Percentiles rank a stretch among this genome's conserved stretches.
These are phyloP conservation scores for Catunica adiposa DNA, from an alignment of 2,329 filamentous ascomycete genomes.

Conservation along the genomic window DNA sequence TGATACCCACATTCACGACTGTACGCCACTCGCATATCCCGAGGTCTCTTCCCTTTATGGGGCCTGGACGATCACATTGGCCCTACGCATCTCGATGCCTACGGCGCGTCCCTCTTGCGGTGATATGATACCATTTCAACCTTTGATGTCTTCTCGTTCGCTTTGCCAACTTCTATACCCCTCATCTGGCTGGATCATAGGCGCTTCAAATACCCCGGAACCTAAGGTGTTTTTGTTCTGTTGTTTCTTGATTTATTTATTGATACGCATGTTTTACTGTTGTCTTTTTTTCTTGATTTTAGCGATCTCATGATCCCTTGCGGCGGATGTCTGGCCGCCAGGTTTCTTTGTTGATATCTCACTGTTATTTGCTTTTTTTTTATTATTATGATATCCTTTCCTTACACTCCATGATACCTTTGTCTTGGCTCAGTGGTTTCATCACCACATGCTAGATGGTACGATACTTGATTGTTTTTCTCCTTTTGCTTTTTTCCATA, in stretches of 20 bases:
- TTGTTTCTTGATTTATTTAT: neutral
- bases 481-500: neutral
- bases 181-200: conserved; percentile 13
- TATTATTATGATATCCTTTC: conserved; percentile 3
- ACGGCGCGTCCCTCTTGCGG: neutral
- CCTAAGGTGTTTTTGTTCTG: conserved; percentile 9
- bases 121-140: conserved; percentile 5
- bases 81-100: neutral
- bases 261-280: conserved; percentile 4
- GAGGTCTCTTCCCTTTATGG: conserved; percentile 4
- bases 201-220: conserved; percentile 14
- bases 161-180: conserved; percentile 14
- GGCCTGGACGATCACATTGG: neutral
- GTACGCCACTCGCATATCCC: neutral
- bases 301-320: neutral
- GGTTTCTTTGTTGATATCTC: conserved; percentile 1
- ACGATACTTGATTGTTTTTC: too few relatives aligned
- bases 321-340: too few relatives aligned
- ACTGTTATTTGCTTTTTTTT: conserved; percentile 6
- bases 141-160: conserved; percentile 12
- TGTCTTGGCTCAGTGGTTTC: too few relatives aligned
- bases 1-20: conserved; percentile 1
- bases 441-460: neutral
- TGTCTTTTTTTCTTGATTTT: neutral
- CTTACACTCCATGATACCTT: neutral